Conservation (phyloP, 805 yeast genomes). For the Starmerella floricola region DNA sequence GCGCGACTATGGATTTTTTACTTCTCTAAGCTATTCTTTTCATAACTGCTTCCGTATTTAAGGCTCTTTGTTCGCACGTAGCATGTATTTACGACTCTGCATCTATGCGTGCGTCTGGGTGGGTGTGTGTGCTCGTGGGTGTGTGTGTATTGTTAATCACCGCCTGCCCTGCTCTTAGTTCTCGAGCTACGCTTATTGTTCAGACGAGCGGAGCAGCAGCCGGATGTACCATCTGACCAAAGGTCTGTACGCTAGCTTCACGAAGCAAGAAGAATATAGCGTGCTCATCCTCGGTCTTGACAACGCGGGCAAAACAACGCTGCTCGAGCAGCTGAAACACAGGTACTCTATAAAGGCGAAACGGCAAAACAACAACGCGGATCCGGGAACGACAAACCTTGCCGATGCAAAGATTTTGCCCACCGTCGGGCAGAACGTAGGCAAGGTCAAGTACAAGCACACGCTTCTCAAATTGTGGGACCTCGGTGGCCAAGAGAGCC, state of each 20-base stretch:
- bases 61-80: no score
- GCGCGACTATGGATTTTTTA: not conserved
- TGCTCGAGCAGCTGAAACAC: slow-evolving; percentile 53
- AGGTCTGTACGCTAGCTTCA: slow-evolving; percentile 48
- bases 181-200: no score
- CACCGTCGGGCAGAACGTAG: slow-evolving; percentile 83
- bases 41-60: no score
- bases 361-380: slow-evolving; percentile 24
- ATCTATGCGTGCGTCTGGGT: no score
- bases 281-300: slow-evolving; percentile 79
- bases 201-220: not conserved
- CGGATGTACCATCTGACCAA: slow-evolving; percentile 59
- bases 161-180: no score
- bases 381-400: slow-evolving; percentile 16
- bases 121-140: not conserved
- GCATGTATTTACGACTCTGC: no score
- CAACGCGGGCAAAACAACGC: slow-evolving; percentile 90
- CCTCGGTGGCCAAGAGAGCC: slow-evolving; percentile 85
- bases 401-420: slow-evolving; percentile 50
- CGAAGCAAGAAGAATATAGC: slow-evolving; percentile 56
- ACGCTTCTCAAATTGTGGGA: slow-evolving; percentile 75
- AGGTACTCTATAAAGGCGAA: slow-evolving; percentile 36
- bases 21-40: no score
- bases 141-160: not conserved
- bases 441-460: slow-evolving; percentile 32